A percentile compares a stretch with the other conserved stretches of the same genome.
These are phyloP conservation scores for Sedum album DNA, from an alignment of 164 flowering plant species.

Conservation along the genomic window DNA sequence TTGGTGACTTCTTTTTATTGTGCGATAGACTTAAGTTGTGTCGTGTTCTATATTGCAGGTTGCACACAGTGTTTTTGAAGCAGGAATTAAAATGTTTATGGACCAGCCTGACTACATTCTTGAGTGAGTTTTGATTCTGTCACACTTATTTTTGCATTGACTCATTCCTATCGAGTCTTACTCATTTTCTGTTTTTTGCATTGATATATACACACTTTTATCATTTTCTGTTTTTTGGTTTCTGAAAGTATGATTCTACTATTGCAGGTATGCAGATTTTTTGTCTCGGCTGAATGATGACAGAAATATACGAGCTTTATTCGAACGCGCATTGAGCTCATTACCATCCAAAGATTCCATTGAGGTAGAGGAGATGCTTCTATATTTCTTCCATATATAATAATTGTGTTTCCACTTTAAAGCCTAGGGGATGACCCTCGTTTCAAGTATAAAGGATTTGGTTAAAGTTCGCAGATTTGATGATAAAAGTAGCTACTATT, in stretches of 20 bases:
- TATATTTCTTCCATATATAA: background rate
- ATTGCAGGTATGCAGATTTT: constrained; percentile 85
- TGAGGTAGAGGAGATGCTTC: constrained; percentile 40
- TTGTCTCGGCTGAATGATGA: constrained; percentile 91
- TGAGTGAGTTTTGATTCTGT: constrained; percentile 48
- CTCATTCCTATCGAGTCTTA: background rate
- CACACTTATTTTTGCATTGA: background rate
- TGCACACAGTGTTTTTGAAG: constrained; percentile 89
- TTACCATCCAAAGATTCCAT: constrained; percentile 78
- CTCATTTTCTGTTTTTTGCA: background rate
- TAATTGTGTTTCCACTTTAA: background rate
- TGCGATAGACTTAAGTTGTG: background rate
- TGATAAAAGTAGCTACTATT: background rate
- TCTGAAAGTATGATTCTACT: background rate
- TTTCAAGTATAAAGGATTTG: background rate
- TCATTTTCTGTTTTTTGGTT: background rate
- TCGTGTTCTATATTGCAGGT: constrained; percentile 37
- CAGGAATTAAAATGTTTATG: constrained; percentile 87
- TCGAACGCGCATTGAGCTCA: constrained; percentile 87
- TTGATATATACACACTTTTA: background rate
- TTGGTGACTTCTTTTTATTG: background rate
- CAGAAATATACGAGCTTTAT: constrained; percentile 82
- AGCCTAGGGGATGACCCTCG: background rate
- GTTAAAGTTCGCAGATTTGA: background rate
- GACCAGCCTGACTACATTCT: constrained; percentile 90